Percentiles rank a stretch among this genome's conserved stretches.
Evolutionary conservation across 2,329 filamentous ascomycete genomes (phyloP).

Genomic region (Albophoma yamanashiensis): DNA sequence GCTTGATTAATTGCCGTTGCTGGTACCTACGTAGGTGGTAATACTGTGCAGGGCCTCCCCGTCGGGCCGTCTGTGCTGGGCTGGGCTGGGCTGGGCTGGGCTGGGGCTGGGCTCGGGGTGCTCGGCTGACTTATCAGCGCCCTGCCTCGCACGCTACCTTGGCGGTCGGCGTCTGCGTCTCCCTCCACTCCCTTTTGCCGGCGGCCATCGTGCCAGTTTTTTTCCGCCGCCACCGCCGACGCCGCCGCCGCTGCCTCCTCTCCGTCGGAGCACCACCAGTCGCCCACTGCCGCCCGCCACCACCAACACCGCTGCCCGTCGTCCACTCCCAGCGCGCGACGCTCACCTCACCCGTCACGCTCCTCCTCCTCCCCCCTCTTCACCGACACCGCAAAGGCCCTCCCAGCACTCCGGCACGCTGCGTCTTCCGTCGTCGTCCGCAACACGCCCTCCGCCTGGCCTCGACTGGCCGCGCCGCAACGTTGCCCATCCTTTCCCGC

Average conservation of each 20-base stretch:
- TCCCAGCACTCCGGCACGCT: neutral
- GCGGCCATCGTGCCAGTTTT: neutral
- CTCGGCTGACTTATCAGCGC: neutral
- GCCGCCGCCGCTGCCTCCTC: neutral
- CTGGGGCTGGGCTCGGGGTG: too few species aligned
- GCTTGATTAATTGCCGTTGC: too few species aligned
- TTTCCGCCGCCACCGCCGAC: neutral
- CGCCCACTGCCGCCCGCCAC: neutral
- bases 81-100: too few species aligned
- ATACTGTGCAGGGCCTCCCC: too few species aligned
- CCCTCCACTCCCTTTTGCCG: neutral
- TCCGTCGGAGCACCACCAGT: neutral
- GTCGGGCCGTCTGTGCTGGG: neutral
- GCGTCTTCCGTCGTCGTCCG: neutral
- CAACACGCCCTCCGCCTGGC: neutral
- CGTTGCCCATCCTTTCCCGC: neutral
- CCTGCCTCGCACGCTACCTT: neutral
- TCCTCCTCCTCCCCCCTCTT: constrained; percentile 1
- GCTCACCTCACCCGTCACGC: constrained; percentile 6
- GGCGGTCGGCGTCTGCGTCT: neutral
- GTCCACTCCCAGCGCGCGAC: constrained; percentile 7
- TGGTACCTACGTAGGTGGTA: too few species aligned
- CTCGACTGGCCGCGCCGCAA: neutral
- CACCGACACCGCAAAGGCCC: neutral
- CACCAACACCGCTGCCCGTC: constrained; percentile 1